Evolutionary conservation across 805 yeast species (phyloP), one percentile per base, ranked within the genome.

Genomic region (Pichia thaimueangensis): DNA sequence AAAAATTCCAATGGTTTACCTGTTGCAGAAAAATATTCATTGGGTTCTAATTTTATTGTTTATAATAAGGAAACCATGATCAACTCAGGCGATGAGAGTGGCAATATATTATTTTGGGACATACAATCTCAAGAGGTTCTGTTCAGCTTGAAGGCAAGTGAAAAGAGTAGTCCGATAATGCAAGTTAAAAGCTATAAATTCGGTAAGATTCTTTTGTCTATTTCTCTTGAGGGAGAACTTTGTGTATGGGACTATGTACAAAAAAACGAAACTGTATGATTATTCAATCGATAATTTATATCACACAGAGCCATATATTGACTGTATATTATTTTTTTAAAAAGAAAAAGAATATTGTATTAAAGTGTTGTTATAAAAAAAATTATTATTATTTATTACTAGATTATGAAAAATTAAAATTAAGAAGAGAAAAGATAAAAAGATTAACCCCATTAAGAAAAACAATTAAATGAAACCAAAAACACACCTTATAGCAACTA

Each of bases 41-140:
- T 84, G 50, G 68, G 75, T 8, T 59, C 80, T 2, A 64, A 67
- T 12, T 82, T 83, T 52, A 62, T 80, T 9, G 49, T 48, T 13
- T 45, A 63, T 64, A 7, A 55, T 49, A 56, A 51, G 8, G 48
- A 47, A 21, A 70, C 76, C 2, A 50, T 69, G 39, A 67, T 80
- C 3, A 76, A 68, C 3, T 78, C 86, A 0, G 89, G 89, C 0
- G 70, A 81, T 32, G 86, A 82, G 35, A 45, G 51, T 11, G 74
- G 76, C 1, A 68, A 73, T 1, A 56, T 82, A 0, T 53, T 76
- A 12, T 59, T 83, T 11, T 84, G 89, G 91, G 79, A 82, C 52
- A 65, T 84, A 6, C 87, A 82, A 47, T 56, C 76, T 4, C 80
- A 78, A 51, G 63, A 71, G 13, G 58, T 81, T 3, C 64, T 69